A percentile compares a stretch with the other conserved stretches of the same genome.
Evolutionary conservation across 2,329 filamentous ascomycete genomes (phyloP).

Genomic region (Hymenoscyphus scutula): DNA sequence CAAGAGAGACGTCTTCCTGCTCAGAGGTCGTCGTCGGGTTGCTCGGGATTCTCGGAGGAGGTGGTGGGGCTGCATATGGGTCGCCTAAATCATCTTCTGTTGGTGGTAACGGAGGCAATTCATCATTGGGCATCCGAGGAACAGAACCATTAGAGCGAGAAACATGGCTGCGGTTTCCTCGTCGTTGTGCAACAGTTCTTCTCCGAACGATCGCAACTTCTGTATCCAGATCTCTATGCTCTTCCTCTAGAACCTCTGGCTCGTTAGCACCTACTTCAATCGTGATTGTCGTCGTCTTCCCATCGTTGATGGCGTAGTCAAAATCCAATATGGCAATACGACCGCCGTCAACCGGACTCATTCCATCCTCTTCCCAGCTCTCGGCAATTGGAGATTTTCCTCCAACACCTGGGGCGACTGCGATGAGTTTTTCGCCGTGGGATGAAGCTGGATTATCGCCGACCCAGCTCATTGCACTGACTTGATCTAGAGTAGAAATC

Average conservation of each 20-base stretch:
- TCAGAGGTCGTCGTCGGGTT: constrained; percentile 22
- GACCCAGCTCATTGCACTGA: constrained; percentile 72
- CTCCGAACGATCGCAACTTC: constrained; percentile 78
- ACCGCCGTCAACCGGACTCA: constrained; percentile 76
- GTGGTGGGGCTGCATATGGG: constrained; percentile 18
- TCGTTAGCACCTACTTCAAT: constrained; percentile 73
- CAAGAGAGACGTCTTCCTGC: constrained; percentile 30
- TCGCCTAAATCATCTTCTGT: constrained; percentile 24
- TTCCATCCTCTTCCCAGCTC: constrained; percentile 61
- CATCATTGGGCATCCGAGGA: constrained; percentile 19
- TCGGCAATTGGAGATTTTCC: constrained; percentile 48
- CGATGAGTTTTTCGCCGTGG: constrained; percentile 58
- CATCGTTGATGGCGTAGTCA: constrained; percentile 58
- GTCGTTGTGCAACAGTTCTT: constrained; percentile 65
- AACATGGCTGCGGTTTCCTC: constrained; percentile 47
- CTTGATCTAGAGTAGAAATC: constrained; percentile 62
- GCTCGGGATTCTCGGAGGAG: constrained; percentile 21
- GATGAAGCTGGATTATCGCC: constrained; percentile 49
- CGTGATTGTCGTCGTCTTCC: constrained; percentile 55
- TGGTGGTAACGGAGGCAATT: constrained; percentile 29
- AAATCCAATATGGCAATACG: constrained; percentile 73
- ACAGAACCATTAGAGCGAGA: constrained; percentile 47
- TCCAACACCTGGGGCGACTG: constrained; percentile 68
- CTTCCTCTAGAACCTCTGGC: constrained; percentile 70
- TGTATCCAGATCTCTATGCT: constrained; percentile 69